A percentile compares a stretch with the other conserved stretches of the same genome.
These are phyloP conservation scores for Heritiera fomes DNA, from an alignment of 345 rosid genomes.

Conservation along the genomic window DNA sequence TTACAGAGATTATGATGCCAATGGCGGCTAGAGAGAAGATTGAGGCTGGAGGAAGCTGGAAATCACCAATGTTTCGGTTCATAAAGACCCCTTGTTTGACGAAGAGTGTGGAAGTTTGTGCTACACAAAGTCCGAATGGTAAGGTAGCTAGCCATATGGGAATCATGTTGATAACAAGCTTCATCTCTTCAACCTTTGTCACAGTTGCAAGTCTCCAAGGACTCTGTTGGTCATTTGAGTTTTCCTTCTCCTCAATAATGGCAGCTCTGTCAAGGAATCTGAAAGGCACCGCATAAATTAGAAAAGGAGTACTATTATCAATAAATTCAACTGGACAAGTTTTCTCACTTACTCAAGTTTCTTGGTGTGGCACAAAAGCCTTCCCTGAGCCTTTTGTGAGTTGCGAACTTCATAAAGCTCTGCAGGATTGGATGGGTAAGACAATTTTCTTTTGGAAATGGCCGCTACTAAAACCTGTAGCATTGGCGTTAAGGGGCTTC, in stretches of 20 bases:
- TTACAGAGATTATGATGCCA: slow-evolving; percentile 57
- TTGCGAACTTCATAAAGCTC: slow-evolving; percentile 52
- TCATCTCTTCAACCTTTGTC: slow-evolving; percentile 81
- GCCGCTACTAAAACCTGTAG: slow-evolving; percentile 79
- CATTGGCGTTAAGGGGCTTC: slow-evolving; percentile 83
- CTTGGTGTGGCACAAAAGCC: slow-evolving; percentile 63
- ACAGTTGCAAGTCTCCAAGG: slow-evolving; percentile 77
- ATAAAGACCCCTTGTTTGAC: slow-evolving; percentile 69
- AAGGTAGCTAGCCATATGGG: slow-evolving; percentile 81
- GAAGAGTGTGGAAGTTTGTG: slow-evolving; percentile 84
- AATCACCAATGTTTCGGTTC: slow-evolving; percentile 44
- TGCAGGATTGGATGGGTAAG: slow-evolving; percentile 51
- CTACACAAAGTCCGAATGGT: slow-evolving; percentile 71
- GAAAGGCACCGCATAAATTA: slow-evolving; percentile 15
- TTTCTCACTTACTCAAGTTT: slow-evolving; percentile 56
- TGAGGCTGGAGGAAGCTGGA: slow-evolving; percentile 61
- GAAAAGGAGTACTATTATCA: neutral
- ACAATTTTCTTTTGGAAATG: slow-evolving; percentile 61
- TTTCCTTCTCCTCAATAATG: slow-evolving; percentile 40
- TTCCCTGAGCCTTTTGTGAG: slow-evolving; percentile 40
- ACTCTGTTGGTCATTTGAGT: slow-evolving; percentile 42
- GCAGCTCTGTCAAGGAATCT: slow-evolving; percentile 97
- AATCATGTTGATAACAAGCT: slow-evolving; percentile 76
- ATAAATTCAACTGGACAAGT: neutral
- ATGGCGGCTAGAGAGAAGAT: slow-evolving; percentile 46